Evolutionary conservation across 176 grass and related monocot species (phyloP).

Genomic region (Bonia amplexicaulis): DNA sequence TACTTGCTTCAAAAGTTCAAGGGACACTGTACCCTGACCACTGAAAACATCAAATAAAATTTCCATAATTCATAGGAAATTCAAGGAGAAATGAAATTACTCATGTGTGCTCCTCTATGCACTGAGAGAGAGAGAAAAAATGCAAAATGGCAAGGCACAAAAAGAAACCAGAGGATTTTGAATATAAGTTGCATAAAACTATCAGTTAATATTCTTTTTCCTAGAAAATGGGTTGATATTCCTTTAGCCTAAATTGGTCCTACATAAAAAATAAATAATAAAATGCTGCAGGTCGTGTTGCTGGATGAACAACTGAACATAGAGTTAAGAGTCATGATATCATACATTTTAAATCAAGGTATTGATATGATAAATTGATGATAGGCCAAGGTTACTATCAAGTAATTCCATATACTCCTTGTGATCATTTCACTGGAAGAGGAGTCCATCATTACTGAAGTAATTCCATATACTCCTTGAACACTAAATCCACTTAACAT

Average conservation of each 20-base stretch:
- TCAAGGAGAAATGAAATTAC: background rate
- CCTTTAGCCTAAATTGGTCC: background rate
- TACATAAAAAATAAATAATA: background rate
- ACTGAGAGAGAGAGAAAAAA: background rate
- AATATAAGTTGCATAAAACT: background rate
- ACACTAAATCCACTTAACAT: background rate
- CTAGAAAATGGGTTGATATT: background rate
- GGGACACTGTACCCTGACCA: constrained; percentile 84
- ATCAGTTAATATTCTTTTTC: background rate
- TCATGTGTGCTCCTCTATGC: background rate
- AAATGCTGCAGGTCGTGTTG: background rate
- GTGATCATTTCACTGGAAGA: background rate
- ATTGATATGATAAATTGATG: background rate
- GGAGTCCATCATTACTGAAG: background rate
- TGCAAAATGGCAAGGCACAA: background rate
- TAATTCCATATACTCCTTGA: too few relatives aligned
- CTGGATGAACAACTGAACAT: background rate
- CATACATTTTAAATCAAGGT: background rate
- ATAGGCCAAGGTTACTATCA: background rate
- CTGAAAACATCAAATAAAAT: constrained; percentile 54
- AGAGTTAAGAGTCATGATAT: background rate
- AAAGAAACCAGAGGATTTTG: background rate
- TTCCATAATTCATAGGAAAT: background rate
- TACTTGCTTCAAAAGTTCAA: constrained; percentile 83
- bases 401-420: background rate